These are phyloP conservation scores for Proliferodiscus dingleyae DNA, from an alignment of 2,329 filamentous ascomycete genomes.

Conservation along the genomic window DNA sequence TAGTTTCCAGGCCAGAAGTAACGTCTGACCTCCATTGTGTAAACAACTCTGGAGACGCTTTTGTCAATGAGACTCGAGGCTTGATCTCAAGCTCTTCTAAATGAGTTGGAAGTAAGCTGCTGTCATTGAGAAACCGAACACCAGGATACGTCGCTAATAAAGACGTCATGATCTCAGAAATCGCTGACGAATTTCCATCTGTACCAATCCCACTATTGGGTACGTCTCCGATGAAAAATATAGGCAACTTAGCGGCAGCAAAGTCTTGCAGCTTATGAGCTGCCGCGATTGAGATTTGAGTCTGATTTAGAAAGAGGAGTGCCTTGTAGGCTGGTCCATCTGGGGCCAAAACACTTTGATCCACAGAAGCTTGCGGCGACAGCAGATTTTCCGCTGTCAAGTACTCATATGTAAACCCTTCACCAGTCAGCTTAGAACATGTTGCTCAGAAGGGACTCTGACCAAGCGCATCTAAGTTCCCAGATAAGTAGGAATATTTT, in stretches of 20 bases:
- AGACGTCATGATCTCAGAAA: background rate
- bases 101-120: background rate
- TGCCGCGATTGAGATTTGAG: conserved; percentile 33
- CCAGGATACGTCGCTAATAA: background rate
- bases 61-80: background rate
- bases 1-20: background rate
- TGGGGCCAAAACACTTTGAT: conserved; percentile 37
- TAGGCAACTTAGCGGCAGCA: conserved; percentile 36
- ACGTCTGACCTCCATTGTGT: conserved; percentile 1
- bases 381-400: too few species aligned
- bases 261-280: conserved; percentile 32
- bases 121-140: background rate
- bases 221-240: conserved; percentile 20
- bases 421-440: too few species aligned
- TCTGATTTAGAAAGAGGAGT: conserved; percentile 34
- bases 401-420: too few species aligned
- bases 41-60: background rate
- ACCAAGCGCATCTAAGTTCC: too few species aligned
- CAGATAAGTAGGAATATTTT: too few species aligned
- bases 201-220: background rate
- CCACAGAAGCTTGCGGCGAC: too few species aligned
- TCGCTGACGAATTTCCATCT: background rate
- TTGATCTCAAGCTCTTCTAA: background rate
- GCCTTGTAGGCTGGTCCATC: conserved; percentile 38
- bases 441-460: too few species aligned